phyloP scores from a whole-genome alignment of 345 rosid genomes.

The Cochlearia excelsa region DNA sequence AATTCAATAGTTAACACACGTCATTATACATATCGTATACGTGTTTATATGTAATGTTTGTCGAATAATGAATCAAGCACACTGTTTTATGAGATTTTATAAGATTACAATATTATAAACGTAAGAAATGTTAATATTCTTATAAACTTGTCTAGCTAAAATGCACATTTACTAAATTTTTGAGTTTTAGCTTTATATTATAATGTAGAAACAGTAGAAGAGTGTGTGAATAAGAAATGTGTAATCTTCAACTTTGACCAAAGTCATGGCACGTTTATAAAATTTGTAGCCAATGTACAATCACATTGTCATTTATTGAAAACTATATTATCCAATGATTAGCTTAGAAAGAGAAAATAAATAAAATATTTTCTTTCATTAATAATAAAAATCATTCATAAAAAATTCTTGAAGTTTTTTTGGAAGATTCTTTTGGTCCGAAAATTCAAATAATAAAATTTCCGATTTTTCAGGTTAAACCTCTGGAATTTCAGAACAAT shows the following conservation, averaged over 20 bases:
- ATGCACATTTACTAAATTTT: background rate
- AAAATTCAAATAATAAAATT: too few species aligned
- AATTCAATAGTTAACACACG: background rate
- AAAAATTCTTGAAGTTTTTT: too few species aligned
- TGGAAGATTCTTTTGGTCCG: too few species aligned
- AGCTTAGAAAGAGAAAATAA: slow-evolving; percentile 10
- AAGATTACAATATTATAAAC: too few species aligned
- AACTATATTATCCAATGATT: slow-evolving; percentile 23
- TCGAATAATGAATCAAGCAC: background rate
- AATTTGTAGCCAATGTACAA: slow-evolving; percentile 7
- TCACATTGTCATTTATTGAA: background rate
- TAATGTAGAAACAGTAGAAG: background rate
- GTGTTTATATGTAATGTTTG: background rate
- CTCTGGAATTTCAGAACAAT: too few species aligned
- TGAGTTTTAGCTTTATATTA: background rate
- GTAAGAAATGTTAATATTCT: too few species aligned
- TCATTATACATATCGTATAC: slow-evolving; percentile 28
- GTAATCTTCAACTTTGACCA: slow-evolving; percentile 27
- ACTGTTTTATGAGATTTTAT: background rate
- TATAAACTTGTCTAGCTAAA: background rate
- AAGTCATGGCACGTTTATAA: slow-evolving; percentile 22
- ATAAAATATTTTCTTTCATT: too few species aligned
- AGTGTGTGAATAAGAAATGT: slow-evolving; percentile 18
- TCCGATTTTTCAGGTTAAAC: too few species aligned
- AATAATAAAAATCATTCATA: too few species aligned